Evolutionary conservation across 2,329 filamentous ascomycete genomes (phyloP).

Genomic region (Xylogone sp.): DNA sequence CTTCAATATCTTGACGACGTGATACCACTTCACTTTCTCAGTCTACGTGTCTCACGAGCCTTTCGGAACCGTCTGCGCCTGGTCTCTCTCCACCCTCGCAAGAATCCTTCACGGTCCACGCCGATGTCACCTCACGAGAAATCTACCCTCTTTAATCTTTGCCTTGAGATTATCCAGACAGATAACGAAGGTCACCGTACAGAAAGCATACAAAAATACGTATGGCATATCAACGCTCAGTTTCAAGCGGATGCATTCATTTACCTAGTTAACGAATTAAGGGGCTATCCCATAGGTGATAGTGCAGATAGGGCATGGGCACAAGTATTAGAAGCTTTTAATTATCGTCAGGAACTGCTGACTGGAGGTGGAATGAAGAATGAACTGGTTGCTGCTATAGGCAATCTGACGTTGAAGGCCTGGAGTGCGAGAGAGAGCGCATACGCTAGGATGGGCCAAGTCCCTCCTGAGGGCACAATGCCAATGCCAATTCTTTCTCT

Average conservation of each 20-base stretch:
- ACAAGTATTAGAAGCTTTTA: conserved; percentile 23
- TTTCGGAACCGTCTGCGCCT: conserved; percentile 27
- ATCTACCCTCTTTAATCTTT: conserved; percentile 10
- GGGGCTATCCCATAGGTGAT: conserved; percentile 21
- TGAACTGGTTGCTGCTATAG: conserved; percentile 22
- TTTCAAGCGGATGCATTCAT: conserved; percentile 33
- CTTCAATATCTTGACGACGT: conserved; percentile 37
- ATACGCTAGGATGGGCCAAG: neutral
- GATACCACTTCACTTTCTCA: conserved; percentile 33
- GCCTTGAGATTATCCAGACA: conserved; percentile 21
- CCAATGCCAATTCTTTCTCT: neutral
- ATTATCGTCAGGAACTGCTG: conserved; percentile 24
- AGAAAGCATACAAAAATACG: conserved; percentile 21
- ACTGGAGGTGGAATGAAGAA: conserved; percentile 18
- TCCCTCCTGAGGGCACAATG: conserved; percentile 1
- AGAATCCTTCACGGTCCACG: conserved; percentile 14
- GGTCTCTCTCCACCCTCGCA: conserved; percentile 29
- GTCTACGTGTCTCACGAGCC: conserved; percentile 21
- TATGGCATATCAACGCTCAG: conserved; percentile 31
- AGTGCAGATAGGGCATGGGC: conserved; percentile 27
- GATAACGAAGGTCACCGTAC: conserved; percentile 23
- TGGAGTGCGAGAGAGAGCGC: conserved; percentile 24
- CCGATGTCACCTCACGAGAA: conserved; percentile 11
- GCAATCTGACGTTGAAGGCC: conserved; percentile 25
- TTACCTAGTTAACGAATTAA: conserved; percentile 30